A percentile compares a stretch with the other conserved stretches of the same genome.
phyloP scores from a whole-genome alignment of 2,329 filamentous ascomycete genomes.

The Arthroderma sp. region DNA sequence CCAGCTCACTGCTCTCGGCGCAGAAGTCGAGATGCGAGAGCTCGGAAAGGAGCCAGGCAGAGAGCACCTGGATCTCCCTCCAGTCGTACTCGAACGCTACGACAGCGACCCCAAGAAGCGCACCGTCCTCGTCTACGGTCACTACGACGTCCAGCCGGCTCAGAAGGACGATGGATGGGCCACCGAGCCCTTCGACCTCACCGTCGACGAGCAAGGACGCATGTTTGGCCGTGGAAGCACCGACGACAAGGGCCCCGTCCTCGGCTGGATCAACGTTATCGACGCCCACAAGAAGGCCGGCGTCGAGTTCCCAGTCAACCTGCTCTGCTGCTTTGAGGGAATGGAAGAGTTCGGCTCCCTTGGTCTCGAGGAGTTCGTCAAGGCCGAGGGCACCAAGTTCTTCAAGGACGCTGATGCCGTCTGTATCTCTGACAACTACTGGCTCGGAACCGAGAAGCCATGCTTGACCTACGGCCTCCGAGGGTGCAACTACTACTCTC shows the following conservation, averaged over 20 bases:
- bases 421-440: constrained; percentile 99
- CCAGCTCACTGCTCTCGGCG: constrained; percentile 74
- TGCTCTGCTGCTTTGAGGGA: constrained; percentile 98
- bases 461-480: constrained; percentile 95
- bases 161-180: constrained; percentile 89
- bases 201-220: constrained; percentile 74
- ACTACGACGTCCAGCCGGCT: constrained; percentile 97
- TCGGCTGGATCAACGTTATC: constrained; percentile 96
- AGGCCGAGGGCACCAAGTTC: constrained; percentile 79
- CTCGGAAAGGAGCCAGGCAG: constrained; percentile 87
- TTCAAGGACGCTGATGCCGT: constrained; percentile 94
- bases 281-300: constrained; percentile 94
- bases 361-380: constrained; percentile 88
- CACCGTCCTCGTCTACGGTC: constrained; percentile 91
- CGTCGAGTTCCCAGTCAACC: constrained; percentile 89
- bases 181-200: constrained; percentile 84
- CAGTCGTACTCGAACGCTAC: constrained; percentile 83
- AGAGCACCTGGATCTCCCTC: constrained; percentile 80
- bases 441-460: constrained; percentile 96
- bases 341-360: constrained; percentile 99
- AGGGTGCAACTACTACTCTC: constrained; percentile 93
- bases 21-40: constrained; percentile 71
- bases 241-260: constrained; percentile 93
- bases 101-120: constrained; percentile 85
- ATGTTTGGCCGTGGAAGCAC: constrained; percentile 96